Percentiles rank a stretch among this genome's conserved stretches.
These are phyloP conservation scores for Xerocomus spinulosus DNA, from an alignment of 768 basidiomycete genomes.

Conservation along the genomic window DNA sequence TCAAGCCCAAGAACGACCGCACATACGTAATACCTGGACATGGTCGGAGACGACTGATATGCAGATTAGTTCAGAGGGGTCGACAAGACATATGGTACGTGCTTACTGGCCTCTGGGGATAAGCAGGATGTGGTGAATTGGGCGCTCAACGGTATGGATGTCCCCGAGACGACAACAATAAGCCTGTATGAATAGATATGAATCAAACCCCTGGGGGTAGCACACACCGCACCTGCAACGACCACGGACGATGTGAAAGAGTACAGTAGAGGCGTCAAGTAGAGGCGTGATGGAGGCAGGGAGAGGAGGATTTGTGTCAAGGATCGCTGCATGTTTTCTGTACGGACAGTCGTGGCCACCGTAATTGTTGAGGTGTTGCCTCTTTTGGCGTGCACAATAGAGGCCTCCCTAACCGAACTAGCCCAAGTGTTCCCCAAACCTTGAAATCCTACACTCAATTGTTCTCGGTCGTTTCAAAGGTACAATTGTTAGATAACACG, in stretches of 20 bases:
- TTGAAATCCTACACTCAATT: background rate
- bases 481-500: background rate
- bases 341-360: background rate
- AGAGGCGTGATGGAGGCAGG: conserved; percentile 1
- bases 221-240: conserved; percentile 1
- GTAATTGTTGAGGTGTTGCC: conserved; percentile 25
- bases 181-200: background rate
- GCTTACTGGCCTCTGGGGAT: background rate
- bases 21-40: conserved; percentile 16
- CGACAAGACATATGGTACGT: background rate
- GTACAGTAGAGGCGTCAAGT: background rate
- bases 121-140: background rate
- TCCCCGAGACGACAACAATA: background rate
- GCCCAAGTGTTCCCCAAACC: background rate
- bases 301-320: conserved; percentile 1
- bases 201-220: background rate
- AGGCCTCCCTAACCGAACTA: conserved; percentile 4
- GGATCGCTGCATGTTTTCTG: conserved; percentile 15
- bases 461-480: background rate
- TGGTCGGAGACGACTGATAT: background rate
- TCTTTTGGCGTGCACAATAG: conserved; percentile 29
- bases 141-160: background rate
- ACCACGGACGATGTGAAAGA: background rate
- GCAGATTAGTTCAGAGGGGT: conserved; percentile 5
- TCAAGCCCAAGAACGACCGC: background rate